These are phyloP conservation scores for Epichloe sp. DNA, from an alignment of 2,329 filamentous ascomycete genomes.

Conservation along the genomic window DNA sequence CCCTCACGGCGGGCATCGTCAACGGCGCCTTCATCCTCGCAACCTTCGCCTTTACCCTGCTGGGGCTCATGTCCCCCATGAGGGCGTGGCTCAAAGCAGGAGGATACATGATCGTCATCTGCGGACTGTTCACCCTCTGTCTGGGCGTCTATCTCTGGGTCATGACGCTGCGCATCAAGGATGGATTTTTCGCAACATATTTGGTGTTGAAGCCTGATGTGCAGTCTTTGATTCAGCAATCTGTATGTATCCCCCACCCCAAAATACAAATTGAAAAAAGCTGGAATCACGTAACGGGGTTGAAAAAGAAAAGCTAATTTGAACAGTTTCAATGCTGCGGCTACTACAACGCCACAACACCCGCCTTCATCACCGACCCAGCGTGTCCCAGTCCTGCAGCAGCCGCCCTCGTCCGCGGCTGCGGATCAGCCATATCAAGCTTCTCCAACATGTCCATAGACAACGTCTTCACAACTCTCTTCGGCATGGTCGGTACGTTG, in stretches of 20 bases:
- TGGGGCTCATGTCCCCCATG: conserved; percentile 54
- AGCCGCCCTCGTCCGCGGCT: conserved; percentile 57
- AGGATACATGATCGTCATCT: conserved; percentile 49
- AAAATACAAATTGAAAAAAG: not conserved
- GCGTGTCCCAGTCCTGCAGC: conserved; percentile 58
- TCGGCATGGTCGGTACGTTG: conserved; percentile 57
- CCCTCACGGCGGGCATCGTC: conserved; percentile 52
- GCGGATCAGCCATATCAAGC: conserved; percentile 51
- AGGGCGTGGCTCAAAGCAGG: conserved; percentile 59
- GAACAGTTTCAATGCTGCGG: conserved; percentile 66
- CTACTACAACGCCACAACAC: conserved; percentile 58
- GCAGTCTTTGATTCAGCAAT: conserved; percentile 58
- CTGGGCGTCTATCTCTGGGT: conserved; percentile 61
- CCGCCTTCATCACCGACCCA: conserved; percentile 56
- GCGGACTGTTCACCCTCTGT: conserved; percentile 49
- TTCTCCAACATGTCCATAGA: conserved; percentile 63
- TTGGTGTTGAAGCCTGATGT: conserved; percentile 37
- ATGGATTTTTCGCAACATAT: conserved; percentile 50
- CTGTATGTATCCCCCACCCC: conserved; percentile 33
- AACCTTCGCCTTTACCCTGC: conserved; percentile 56
- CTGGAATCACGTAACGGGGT: not conserved
- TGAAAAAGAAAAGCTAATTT: not conserved
- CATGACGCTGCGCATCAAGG: conserved; percentile 54
- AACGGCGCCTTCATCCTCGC: conserved; percentile 61
- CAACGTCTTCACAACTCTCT: conserved; percentile 64